These are phyloP conservation scores for Paradendryphiella salina DNA, from an alignment of 2,329 filamentous ascomycete species.

Conservation along the genomic window DNA sequence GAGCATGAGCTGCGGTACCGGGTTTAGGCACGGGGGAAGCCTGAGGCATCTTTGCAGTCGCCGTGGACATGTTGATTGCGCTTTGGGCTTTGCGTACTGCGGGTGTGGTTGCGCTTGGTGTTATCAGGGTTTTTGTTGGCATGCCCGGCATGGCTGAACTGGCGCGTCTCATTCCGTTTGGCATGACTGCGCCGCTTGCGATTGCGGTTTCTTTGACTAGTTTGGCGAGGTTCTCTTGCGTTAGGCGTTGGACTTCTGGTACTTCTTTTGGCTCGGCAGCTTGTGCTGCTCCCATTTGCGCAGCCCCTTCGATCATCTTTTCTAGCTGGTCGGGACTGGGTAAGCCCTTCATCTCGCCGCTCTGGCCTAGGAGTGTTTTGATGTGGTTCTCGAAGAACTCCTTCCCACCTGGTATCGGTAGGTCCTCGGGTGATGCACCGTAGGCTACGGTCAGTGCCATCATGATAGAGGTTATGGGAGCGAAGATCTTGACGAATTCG, in stretches of 20 bases:
- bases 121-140: conserved; percentile 27
- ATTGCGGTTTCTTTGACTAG: conserved; percentile 47
- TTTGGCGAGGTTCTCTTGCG: conserved; percentile 45
- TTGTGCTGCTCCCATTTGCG: conserved; percentile 39
- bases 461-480: conserved; percentile 55
- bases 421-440: conserved; percentile 42
- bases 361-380: conserved; percentile 35
- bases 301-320: conserved; percentile 44
- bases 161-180: conserved; percentile 36
- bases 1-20: conserved; percentile 15
- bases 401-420: conserved; percentile 41
- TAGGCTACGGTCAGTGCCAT: conserved; percentile 54
- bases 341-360: conserved; percentile 40
- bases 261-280: conserved; percentile 31
- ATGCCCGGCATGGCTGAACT: conserved; percentile 35
- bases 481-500: conserved; percentile 57
- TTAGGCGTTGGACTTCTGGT: conserved; percentile 38
- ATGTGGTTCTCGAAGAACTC: conserved; percentile 45
- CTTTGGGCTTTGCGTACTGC: conserved; percentile 32
- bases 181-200: conserved; percentile 40
- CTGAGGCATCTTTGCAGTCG: conserved; percentile 17
- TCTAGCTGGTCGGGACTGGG: conserved; percentile 44
- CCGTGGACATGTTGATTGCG: conserved; percentile 23
- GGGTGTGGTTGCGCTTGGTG: conserved; percentile 15
- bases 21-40: conserved; percentile 11